Evolutionary conservation across 1,284 basidiomycete species (phyloP).

Genomic region (Leccinum holopus): DNA sequence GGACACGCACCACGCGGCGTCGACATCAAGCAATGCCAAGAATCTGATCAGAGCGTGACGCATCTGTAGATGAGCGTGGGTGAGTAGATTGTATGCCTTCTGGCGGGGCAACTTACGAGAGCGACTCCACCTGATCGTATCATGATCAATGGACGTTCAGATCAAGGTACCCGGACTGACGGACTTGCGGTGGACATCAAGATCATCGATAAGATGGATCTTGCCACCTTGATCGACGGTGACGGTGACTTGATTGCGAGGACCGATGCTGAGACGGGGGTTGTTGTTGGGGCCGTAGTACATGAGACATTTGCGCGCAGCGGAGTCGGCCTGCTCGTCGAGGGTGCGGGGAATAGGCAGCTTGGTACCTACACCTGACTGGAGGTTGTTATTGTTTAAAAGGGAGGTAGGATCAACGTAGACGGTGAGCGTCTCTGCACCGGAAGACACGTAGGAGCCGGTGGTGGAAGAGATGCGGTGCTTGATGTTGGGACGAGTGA

Average conservation of each 20-base stretch:
- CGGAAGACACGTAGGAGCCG: constrained; percentile 70
- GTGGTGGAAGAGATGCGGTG: constrained; percentile 75
- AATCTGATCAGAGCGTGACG: constrained; percentile 86
- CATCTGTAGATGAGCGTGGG: constrained; percentile 54
- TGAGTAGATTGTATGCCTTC: constrained; percentile 13
- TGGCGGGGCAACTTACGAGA: constrained; percentile 51
- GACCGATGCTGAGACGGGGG: constrained; percentile 73
- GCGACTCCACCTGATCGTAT: constrained; percentile 73
- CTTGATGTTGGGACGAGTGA: constrained; percentile 71
- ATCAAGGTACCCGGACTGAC: constrained; percentile 34
- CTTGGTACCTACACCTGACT: constrained; percentile 49
- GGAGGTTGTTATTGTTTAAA: constrained; percentile 39
- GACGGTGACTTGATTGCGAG: constrained; percentile 78
- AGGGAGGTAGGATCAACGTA: constrained; percentile 54
- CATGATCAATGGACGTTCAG: not conserved
- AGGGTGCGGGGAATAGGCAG: constrained; percentile 73
- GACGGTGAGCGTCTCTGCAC: constrained; percentile 69
- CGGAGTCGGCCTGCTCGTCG: constrained; percentile 81
- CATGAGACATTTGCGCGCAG: constrained; percentile 78
- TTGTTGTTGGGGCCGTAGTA: constrained; percentile 79
- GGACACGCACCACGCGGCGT: constrained; percentile 68
- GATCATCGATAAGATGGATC: constrained; percentile 75
- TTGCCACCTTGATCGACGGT: constrained; percentile 77
- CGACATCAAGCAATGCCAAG: constrained; percentile 73
- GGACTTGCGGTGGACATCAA: constrained; percentile 66